Percentiles rank a stretch among this genome's conserved stretches.
phyloP scores from a whole-genome alignment of 1,139 yeast genomes.

The Torulaspora globosa region DNA sequence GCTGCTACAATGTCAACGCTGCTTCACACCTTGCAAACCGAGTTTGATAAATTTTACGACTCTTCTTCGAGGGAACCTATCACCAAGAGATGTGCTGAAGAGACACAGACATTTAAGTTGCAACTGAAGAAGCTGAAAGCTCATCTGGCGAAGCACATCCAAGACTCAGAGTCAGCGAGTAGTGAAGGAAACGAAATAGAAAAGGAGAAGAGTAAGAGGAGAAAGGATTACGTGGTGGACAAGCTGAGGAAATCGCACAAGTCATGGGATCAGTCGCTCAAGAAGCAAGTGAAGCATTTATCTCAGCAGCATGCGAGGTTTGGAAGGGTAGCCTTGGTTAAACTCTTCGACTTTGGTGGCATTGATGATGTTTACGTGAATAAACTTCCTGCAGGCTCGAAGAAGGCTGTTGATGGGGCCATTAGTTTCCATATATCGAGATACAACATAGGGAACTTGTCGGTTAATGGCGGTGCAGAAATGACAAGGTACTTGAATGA shows the following conservation, averaged over 20 bases:
- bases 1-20: conserved; percentile 19
- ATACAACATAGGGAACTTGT: conserved; percentile 27
- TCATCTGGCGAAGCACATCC: conserved; percentile 32
- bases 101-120: conserved; percentile 33
- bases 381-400: conserved; percentile 31
- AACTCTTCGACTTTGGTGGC: conserved; percentile 38
- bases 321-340: conserved; percentile 36
- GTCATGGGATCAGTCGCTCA: conserved; percentile 34
- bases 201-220: conserved; percentile 19
- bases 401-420: conserved; percentile 25
- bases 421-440: conserved; percentile 33
- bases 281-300: conserved; percentile 31
- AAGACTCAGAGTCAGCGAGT: conserved; percentile 21
- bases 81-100: conserved; percentile 25
- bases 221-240: conserved; percentile 29
- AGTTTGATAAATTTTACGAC: conserved; percentile 22
- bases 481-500: conserved; percentile 25
- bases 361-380: conserved; percentile 40
- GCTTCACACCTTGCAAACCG: conserved; percentile 19
- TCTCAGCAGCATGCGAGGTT: conserved; percentile 36
- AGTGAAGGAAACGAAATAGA: conserved; percentile 8
- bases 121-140: conserved; percentile 34
- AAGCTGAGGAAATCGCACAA: conserved; percentile 29
- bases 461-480: conserved; percentile 16
- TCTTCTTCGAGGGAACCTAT: conserved; percentile 14